Evolutionary conservation across 2,329 filamentous ascomycete genomes (phyloP), one percentile per base, ranked within the genome.

Genomic region (Nakataea oryzae): DNA sequence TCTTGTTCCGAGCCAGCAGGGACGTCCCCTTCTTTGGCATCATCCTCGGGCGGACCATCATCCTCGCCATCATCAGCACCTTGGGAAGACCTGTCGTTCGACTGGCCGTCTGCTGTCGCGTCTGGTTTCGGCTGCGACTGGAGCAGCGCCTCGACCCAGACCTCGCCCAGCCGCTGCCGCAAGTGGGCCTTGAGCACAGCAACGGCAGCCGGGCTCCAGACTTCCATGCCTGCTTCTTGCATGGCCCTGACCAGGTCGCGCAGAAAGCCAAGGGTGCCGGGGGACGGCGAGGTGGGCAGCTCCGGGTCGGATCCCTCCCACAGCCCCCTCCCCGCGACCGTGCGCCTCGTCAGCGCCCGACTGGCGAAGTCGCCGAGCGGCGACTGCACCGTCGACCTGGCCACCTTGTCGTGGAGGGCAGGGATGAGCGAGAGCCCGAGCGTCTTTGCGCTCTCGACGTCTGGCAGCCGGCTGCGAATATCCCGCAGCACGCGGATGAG

Each of bases 231-330:
- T 3, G 82, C 77, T 14, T 80, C 77, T 3, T 82, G 82, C 91
- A 97, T 96, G 6, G 81, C 78, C 58, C 77, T 75, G 5, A 84
- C 83, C 30, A 96, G 70, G 57, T 79, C 79, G 28, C 85, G 84
- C 59, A 97, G 70, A 62, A 96, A 86, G 64, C 81, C 83, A 70
- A 96, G 96, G 0, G 86, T 78, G 26, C 81, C 80, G 0, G 90
- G 86, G 0, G 91, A 93, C 1, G 91, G 91, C 69, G 95, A 90
- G 7, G 86, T 80, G 0, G 93, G 93, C 55, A 96, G 72, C 29
- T 85, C 79, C 0, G 90, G 89, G 50, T 84, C 78, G 0, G 26
- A 11, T 1, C 90, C 90, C 70, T 96, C 91, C 93, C 93, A 97
- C 0, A 97, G 77, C 0, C 83, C 80, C 60, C 86, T 81, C 8